Evolutionary conservation across 805 yeast species (phyloP), one percentile per base, ranked within the genome.

Genomic region (Saccharomyces kudriavzevii): DNA sequence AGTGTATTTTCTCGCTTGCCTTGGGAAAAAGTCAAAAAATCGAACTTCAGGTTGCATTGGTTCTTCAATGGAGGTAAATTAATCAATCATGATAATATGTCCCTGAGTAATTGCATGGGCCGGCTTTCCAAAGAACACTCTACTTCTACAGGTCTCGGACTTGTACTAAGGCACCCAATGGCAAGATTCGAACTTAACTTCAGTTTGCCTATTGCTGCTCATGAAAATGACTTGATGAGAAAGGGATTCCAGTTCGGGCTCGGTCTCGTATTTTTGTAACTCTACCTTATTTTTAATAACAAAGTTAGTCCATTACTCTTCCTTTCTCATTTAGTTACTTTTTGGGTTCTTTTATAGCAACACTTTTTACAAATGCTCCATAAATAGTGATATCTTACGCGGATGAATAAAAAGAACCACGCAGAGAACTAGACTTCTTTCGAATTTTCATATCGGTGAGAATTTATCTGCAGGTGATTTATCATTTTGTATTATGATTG

Each of bases 201-300:
- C 53, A 78, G 82, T 2, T 62, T 84, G 46, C 92, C 92, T 0
- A 57, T 86, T 26, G 74, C 78, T 6, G 75, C 78, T 0, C 78
- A 79, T 55, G 67, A 70, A 4, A 69, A 73, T 45, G 88, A 82
- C 59, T 67, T 74, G 4, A 63, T 75, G 11, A 74, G 85, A 60
- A 84, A 84, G 56, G 91, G 91, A 0, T 67, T 86, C 29, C 87
- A 83, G 62, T 81, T 81, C 58, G 88, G 88, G 26, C 74, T 83
- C 45, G 88, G 88, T 0, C 60, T 83, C 51, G 77, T 81, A 28
- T 82, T 82, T 62, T 64, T 82, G 70, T 83, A 69, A 64, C 17
- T 8, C 13, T 17, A 8, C 11, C 8, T 6, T 17, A 6, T 6
- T 20, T 17, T n/a, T 17, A 35, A 35, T n/a, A 24, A 17, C 2